Percentiles rank a stretch among this genome's conserved stretches.
phyloP scores from a whole-genome alignment of 768 basidiomycete genomes.

The Podaxis mareebaensis region DNA sequence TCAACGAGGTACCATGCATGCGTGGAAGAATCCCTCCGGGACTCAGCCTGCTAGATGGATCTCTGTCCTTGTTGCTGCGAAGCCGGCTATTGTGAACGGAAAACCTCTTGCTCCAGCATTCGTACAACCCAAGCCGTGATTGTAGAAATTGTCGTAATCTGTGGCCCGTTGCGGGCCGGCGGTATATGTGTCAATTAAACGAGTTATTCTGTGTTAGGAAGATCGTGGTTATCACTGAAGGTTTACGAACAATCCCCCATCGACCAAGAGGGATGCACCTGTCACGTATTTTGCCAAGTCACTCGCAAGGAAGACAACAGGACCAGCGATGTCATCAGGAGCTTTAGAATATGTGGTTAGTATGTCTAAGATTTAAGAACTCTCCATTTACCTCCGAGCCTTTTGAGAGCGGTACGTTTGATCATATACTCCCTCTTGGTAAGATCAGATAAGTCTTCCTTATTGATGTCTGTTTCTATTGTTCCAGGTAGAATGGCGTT shows the following conservation, averaged over 20 bases:
- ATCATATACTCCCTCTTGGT: conserved; percentile 64
- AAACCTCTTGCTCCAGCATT: conserved; percentile 36
- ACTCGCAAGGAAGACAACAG: conserved; percentile 72
- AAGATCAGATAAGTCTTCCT: conserved; percentile 64
- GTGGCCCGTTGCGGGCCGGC: conserved; percentile 7
- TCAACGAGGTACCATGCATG: conserved; percentile 60
- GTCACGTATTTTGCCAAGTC: conserved; percentile 73
- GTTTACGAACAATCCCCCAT: conserved; percentile 76
- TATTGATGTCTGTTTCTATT: conserved; percentile 77
- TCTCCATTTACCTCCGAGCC: conserved; percentile 56
- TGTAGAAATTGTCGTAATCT: background rate
- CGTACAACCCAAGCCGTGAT: conserved; percentile 10
- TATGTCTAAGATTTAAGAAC: background rate
- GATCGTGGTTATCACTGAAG: conserved; percentile 46
- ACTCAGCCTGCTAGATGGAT: conserved; percentile 51
- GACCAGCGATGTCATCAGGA: conserved; percentile 74
- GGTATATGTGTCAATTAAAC: conserved; percentile 3
- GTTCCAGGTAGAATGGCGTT: conserved; percentile 77
- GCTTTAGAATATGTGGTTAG: conserved; percentile 27
- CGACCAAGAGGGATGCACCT: conserved; percentile 63
- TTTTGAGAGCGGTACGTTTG: conserved; percentile 62
- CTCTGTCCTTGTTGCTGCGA: conserved; percentile 52
- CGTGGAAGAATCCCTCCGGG: conserved; percentile 58
- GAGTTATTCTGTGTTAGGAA: conserved; percentile 4
- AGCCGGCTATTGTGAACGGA: conserved; percentile 51